Conservation (phyloP, 169 alveolate species). For the Condylostoma magnum region DNA sequence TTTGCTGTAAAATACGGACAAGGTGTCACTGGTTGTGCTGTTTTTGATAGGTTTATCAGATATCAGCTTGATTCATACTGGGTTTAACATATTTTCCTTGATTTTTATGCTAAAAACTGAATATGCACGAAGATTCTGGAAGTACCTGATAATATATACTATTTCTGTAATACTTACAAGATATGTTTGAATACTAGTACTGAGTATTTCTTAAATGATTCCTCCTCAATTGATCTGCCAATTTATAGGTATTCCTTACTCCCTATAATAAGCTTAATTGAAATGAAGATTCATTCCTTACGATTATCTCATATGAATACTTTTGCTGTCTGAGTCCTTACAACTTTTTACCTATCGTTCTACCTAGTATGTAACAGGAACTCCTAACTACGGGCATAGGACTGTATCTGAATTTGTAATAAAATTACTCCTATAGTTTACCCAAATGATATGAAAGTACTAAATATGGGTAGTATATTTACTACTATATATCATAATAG, state of each 20-base stretch:
- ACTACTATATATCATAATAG: neutral
- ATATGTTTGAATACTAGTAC: slow-evolving; percentile 1
- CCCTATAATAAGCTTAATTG: neutral
- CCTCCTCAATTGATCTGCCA: neutral
- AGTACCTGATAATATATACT: slow-evolving; percentile 5
- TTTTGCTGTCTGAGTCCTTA: neutral
- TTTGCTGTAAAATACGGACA: slow-evolving; percentile 1
- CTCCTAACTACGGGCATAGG: neutral
- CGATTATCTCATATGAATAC: neutral
- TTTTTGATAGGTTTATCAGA: slow-evolving; percentile 11
- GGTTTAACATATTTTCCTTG: slow-evolving; percentile 8
- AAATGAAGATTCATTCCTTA: neutral
- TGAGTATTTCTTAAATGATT: neutral
- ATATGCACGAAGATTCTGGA: neutral
- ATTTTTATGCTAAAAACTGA: neutral
- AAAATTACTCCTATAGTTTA: neutral
- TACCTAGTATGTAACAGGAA: neutral
- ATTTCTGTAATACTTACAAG: neutral
- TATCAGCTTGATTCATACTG: slow-evolving; percentile 2
- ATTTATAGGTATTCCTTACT: neutral
- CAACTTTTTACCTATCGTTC: neutral
- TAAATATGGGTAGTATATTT: slow-evolving; percentile 17
- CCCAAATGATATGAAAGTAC: neutral
- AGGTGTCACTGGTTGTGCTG: neutral
- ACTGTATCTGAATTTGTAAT: neutral